phyloP scores from a whole-genome alignment of 108 stramenopile species.

The Ochromonas danica region DNA sequence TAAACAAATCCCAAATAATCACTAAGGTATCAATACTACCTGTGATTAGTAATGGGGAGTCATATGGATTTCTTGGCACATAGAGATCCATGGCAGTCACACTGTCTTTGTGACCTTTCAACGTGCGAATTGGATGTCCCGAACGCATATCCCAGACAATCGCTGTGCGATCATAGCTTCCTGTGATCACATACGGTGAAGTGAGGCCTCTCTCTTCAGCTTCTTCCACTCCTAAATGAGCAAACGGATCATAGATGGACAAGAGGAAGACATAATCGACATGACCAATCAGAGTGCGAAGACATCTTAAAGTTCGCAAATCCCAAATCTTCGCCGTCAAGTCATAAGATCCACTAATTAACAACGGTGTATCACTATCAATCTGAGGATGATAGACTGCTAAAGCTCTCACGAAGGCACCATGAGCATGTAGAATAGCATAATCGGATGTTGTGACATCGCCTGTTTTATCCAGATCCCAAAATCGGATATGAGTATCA shows the following conservation, averaged over 20 bases:
- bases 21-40: conserved; percentile 26
- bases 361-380: background rate
- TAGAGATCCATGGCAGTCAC: conserved; percentile 15
- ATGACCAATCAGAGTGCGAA: conserved; percentile 22
- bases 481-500: background rate
- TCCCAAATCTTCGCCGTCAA: conserved; percentile 10
- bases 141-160: conserved; percentile 17
- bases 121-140: background rate
- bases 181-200: conserved; percentile 8
- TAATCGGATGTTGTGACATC: background rate
- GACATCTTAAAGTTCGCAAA: background rate
- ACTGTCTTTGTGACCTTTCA: conserved; percentile 28
- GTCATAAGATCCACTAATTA: background rate
- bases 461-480: background rate
- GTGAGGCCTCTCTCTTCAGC: background rate
- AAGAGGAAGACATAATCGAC: background rate
- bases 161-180: conserved; percentile 9
- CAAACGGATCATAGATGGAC: conserved; percentile 22
- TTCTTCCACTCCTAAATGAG: background rate
- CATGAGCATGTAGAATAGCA: background rate
- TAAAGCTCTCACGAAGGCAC: background rate
- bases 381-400: background rate
- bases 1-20: conserved; percentile 18
- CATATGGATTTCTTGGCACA: conserved; percentile 21
- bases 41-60: conserved; percentile 18